Percentiles rank a stretch among this genome's conserved stretches.
Evolutionary conservation across 768 basidiomycete species (phyloP).

Genomic region (Daedaleopsis nitida): DNA sequence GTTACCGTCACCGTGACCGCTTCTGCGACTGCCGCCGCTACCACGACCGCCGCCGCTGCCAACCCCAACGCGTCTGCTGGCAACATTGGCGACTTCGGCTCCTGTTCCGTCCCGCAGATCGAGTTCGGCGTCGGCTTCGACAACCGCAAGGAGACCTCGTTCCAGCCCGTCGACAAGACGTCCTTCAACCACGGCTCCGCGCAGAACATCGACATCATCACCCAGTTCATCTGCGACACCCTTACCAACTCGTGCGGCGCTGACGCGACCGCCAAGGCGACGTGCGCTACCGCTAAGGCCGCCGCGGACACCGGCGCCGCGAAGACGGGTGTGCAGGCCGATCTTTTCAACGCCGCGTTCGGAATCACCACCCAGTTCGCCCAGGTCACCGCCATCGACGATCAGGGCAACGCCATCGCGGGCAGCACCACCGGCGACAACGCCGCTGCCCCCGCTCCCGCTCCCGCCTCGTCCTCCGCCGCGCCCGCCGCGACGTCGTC

Average conservation of each 20-base stretch:
- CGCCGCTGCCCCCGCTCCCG: too few relatives aligned
- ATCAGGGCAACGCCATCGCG: conserved; percentile 43
- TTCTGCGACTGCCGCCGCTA: conserved; percentile 16
- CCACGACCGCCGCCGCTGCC: conserved; percentile 18
- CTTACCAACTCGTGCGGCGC: conserved; percentile 56
- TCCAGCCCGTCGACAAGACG: conserved; percentile 49
- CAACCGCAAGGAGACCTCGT: conserved; percentile 53
- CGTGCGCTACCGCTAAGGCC: conserved; percentile 44
- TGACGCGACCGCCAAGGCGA: conserved; percentile 52
- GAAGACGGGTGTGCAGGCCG: conserved; percentile 54
- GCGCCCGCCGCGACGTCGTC: too few relatives aligned
- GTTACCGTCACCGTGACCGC: conserved; percentile 21
- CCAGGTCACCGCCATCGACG: conserved; percentile 42
- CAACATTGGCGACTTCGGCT: conserved; percentile 48
- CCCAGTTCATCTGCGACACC: conserved; percentile 58
- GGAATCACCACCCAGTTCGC: conserved; percentile 58
- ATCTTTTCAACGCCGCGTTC: conserved; percentile 62
- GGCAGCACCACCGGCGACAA: too few relatives aligned
- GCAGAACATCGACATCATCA: conserved; percentile 61
- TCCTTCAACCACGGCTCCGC: conserved; percentile 62
- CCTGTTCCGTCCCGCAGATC: conserved; percentile 55
- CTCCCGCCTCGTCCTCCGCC: too few relatives aligned
- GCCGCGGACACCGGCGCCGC: conserved; percentile 28
- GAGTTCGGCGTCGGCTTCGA: conserved; percentile 60
- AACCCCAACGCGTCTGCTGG: conserved; percentile 16